These are phyloP conservation scores for Rhypophila decipiens DNA, from an alignment of 495 filamentous ascomycete genomes.

Conservation along the genomic window DNA sequence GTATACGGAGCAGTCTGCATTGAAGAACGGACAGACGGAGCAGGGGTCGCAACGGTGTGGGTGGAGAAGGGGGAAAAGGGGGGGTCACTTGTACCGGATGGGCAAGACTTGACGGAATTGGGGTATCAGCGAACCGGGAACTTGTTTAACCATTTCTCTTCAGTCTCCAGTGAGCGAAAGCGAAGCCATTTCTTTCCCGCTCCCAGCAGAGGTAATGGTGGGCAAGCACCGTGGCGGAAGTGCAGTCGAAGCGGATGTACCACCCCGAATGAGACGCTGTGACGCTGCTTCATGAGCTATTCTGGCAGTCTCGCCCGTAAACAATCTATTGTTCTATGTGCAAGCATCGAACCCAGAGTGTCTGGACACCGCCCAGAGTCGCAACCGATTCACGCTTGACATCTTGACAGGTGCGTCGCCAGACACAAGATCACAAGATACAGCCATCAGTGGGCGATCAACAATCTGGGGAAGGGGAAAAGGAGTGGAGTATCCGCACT, in stretches of 20 bases:
- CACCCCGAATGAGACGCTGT: constrained; percentile 1
- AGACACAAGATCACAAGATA: not conserved
- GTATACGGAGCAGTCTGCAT: not conserved
- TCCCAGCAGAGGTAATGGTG: constrained; percentile 1
- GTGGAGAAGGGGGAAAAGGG: constrained; percentile 6
- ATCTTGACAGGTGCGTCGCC: not conserved
- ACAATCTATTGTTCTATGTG: not conserved
- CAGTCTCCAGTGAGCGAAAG: constrained; percentile 5
- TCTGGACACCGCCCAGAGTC: not conserved
- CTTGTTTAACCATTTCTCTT: not conserved
- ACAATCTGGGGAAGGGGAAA: too few relatives aligned
- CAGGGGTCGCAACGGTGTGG: constrained; percentile 1
- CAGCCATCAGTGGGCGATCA: not conserved
- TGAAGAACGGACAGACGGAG: too few relatives aligned
- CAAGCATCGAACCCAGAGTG: not conserved
- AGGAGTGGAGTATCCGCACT: not conserved
- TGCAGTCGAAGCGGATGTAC: constrained; percentile 1
- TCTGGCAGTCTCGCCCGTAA: not conserved
- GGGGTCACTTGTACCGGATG: not conserved
- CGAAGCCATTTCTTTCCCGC: too few relatives aligned
- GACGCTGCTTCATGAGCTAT: not conserved
- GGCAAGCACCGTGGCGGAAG: not conserved
- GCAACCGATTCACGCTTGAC: not conserved
- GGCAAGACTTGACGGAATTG: not conserved
- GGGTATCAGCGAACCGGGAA: constrained; percentile 6